Percentiles rank a stretch among this genome's conserved stretches.
phyloP scores from a whole-genome alignment of 2,329 filamentous ascomycete species.

The Cryphonectria naterciae region DNA sequence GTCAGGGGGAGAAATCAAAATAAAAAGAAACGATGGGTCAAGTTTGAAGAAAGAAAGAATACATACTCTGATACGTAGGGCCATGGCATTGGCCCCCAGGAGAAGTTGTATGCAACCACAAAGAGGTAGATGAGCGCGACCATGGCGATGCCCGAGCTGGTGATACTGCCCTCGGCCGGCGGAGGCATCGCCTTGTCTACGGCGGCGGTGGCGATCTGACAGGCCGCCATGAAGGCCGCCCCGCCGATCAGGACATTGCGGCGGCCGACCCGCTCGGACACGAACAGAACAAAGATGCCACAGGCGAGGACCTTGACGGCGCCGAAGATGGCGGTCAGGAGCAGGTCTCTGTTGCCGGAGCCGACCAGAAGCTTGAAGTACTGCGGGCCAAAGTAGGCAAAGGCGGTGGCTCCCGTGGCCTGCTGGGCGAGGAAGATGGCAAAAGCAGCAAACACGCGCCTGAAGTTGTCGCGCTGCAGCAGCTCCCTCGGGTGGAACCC shows the following conservation, averaged over 20 bases:
- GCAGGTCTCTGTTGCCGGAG: conserved; percentile 46
- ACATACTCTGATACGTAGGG: conserved; percentile 50
- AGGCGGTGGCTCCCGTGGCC: conserved; percentile 57
- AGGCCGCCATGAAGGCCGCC: conserved; percentile 48
- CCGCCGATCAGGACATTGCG: conserved; percentile 47
- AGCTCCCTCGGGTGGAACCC: conserved; percentile 49
- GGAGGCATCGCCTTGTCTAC: conserved; percentile 48
- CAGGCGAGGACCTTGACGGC: conserved; percentile 57
- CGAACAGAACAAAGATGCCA: conserved; percentile 54
- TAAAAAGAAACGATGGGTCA: background rate
- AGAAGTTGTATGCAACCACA: conserved; percentile 55
- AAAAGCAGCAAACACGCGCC: conserved; percentile 47
- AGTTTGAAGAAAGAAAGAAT: background rate
- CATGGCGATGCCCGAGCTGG: conserved; percentile 51
- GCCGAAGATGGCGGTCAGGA: conserved; percentile 58
- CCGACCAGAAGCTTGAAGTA: conserved; percentile 57
- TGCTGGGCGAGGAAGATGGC: conserved; percentile 56
- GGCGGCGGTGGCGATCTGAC: conserved; percentile 48
- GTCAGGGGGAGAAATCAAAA: background rate
- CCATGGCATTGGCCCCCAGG: conserved; percentile 56
- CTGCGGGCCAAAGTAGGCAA: conserved; percentile 59
- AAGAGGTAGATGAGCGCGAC: conserved; percentile 59
- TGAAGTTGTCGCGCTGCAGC: conserved; percentile 49
- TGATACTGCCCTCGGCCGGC: conserved; percentile 37
- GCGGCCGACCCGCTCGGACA: conserved; percentile 53